phyloP scores from a whole-genome alignment of 2,329 filamentous ascomycete genomes.

The Alternaria sp. region DNA sequence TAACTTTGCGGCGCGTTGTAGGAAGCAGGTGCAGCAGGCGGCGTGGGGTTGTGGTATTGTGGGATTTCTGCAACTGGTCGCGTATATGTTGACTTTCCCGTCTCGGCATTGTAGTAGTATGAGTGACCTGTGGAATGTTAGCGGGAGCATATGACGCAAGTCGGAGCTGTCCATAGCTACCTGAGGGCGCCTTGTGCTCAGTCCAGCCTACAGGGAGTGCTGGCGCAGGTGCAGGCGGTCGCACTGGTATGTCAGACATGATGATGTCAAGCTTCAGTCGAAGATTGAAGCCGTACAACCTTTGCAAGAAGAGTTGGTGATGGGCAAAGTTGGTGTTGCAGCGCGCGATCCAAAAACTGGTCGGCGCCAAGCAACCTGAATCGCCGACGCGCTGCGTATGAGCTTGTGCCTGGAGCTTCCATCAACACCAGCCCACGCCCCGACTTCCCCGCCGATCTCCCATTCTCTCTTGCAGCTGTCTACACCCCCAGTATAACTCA shows the following conservation, averaged over 20 bases:
- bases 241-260: conserved; percentile 43
- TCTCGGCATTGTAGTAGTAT: conserved; percentile 86
- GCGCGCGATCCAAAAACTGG: conserved; percentile 35
- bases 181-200: conserved; percentile 87
- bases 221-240: conserved; percentile 50
- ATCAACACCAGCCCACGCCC: conserved; percentile 38
- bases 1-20: conserved; percentile 16
- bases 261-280: background rate
- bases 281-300: background rate
- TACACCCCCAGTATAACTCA: conserved; percentile 9
- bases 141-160: conserved; percentile 27
- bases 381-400: conserved; percentile 43
- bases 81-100: conserved; percentile 86
- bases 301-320: background rate
- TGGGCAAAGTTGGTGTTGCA: conserved; percentile 24
- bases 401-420: conserved; percentile 51
- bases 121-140: conserved; percentile 67
- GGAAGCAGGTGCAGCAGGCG: conserved; percentile 13
- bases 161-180: conserved; percentile 48
- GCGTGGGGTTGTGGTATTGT: conserved; percentile 5
- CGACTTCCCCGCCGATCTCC: conserved; percentile 32
- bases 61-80: conserved; percentile 61
- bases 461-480: conserved; percentile 23
- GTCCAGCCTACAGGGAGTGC: conserved; percentile 84
- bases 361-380: conserved; percentile 37